Base-by-base conservation (phyloP, 495 filamentous ascomycete species). In the Thozetella sp. region DNA sequence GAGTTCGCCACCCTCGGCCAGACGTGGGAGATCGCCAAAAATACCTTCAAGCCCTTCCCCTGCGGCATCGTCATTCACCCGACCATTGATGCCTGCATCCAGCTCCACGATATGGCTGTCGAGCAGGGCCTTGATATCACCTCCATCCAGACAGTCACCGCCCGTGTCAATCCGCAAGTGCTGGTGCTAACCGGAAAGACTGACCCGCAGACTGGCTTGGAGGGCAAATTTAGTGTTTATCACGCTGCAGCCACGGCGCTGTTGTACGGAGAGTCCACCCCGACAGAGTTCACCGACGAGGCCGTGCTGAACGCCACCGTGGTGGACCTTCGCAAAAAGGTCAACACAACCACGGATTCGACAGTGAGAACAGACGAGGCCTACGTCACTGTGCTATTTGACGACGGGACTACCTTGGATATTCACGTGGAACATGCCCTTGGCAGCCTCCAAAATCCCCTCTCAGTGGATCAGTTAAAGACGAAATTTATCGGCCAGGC, bases 51-150 rank as follows among this genome's bases (percentile, higher is more conserved):
- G 66, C 82, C 80, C 0, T 86, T 78, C 58, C 81, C 81, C 6
- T 84, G 82, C 65, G 83, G 80, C 3, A 85, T 86, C 66, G 80
- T 85, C 11, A 79, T 83, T 25, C 83, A 86, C 61, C 80, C 81
- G 1, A 71, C 75, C 12, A 85, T 85, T 64, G 82, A 85, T 61
- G 82, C 64, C 3, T 79, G 75, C 54, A 72, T 77, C 11, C 75
- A 78, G 63, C 53, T 84, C 25, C 73, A 78, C 58, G 59, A 67
- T 2, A 71, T 82, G 56, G 57, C 77, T 40, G 22, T 56, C 4
- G 11, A 26, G n/a, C 43, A 66, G 25, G 59, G 59, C 20, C 66
- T 69, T 60, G 59, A 66, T 20, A 60, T 75, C 3, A 55, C 67
- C 4, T 54, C 66, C 15, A 65, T 80, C 20, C 58, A 63, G 61